Evolutionary conservation across 1,139 yeast species (phyloP).

Genomic region (Nakaseomyces delphensis): DNA sequence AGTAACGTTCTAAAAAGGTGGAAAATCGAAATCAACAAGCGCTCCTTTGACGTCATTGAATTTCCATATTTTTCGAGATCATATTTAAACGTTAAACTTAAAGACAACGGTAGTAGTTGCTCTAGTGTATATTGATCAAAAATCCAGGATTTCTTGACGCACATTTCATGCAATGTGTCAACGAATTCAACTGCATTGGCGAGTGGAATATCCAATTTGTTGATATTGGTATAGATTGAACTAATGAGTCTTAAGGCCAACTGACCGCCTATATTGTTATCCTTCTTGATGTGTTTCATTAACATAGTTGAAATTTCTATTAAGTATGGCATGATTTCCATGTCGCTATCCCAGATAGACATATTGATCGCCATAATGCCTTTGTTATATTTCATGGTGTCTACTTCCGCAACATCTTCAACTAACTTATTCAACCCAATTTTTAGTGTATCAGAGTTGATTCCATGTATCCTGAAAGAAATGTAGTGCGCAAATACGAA

Average conservation of each 20-base stretch:
- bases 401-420: background rate
- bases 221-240: conserved; percentile 17
- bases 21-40: background rate
- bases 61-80: no score
- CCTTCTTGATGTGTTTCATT: conserved; percentile 19
- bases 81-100: conserved; percentile 26
- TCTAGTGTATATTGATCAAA: conserved; percentile 67
- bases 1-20: conserved; percentile 23
- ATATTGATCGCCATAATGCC: conserved; percentile 17
- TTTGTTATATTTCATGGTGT: conserved; percentile 15
- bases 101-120: conserved; percentile 31
- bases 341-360: background rate
- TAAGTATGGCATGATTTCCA: conserved; percentile 8
- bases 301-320: conserved; percentile 20
- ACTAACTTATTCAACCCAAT: conserved; percentile 6
- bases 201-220: conserved; percentile 4
- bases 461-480: conserved; percentile 24
- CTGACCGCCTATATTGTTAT: conserved; percentile 16
- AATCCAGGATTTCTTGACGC: conserved; percentile 48
- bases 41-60: background rate
- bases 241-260: conserved; percentile 28
- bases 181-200: background rate
- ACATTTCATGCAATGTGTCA: conserved; percentile 27
- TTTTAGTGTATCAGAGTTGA: conserved; percentile 13
- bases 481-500: conserved; percentile 32